Base-by-base conservation (phyloP, 495 filamentous ascomycete genomes). In the Aspergillus sparsus region DNA sequence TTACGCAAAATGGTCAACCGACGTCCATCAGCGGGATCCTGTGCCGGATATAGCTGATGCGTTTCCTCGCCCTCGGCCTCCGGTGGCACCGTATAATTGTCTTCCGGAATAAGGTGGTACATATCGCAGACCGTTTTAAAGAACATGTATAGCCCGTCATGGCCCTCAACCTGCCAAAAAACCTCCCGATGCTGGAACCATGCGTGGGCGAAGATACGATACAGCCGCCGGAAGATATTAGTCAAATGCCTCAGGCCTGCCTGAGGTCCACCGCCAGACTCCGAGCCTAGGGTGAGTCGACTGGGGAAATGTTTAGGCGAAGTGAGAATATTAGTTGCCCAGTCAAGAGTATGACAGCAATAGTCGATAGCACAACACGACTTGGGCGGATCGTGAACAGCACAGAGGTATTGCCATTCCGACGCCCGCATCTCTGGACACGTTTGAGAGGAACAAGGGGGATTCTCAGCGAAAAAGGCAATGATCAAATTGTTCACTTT, bases 401-500 rank as follows among this genome's bases (percentile, higher is more conserved):
- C 94, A 79, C 94, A 98, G 62, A 98, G 86, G 68, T 97, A 98
- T 73, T 98, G 94, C 94, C 94, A 98, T 77, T 98, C 94, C 50
- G 87, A 90, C 3, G 95, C 94, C 62, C 95, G 92, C 94, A 98
- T 98, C 73, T 98, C 95, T 34, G 92, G 90, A 68, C 94, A 98
- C 5, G 95, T 96, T 51, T 80, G 74, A 6, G 89, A 79, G 45
- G 90, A 93, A 74, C 94, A 98, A 7, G 92, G 87, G 6, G 92
- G 92, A 54, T 80, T 80, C 72, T 98, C 95, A 66, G 90, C 88
- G 66, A 97, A 91, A 68, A 98, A 92, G 55, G 89, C 90, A 55
- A 96, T 85, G 66, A 98, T 87, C 46, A 98, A 80, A 58, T 85
- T 85, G 79, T 98, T 98, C 63, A 89, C 90, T 77, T 97, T 92